Conservation (phyloP, 2,329 filamentous ascomycete species). For the Colletotrichum phormii region DNA sequence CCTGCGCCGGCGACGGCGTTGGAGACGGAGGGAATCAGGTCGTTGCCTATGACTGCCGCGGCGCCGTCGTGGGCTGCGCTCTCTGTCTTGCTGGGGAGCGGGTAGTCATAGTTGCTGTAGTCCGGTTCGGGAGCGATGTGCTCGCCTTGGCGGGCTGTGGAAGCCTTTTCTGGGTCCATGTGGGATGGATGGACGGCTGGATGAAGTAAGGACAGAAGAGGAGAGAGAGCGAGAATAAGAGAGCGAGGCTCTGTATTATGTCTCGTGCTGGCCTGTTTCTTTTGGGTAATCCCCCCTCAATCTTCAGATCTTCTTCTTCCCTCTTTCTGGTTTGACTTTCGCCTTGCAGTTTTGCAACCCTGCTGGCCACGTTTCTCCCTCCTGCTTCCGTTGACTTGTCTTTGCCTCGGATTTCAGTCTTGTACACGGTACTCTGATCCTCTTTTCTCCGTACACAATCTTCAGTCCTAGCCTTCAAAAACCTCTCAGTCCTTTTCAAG, state of each 20-base stretch:
- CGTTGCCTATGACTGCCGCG: constrained; percentile 27
- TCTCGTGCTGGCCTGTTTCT: not conserved
- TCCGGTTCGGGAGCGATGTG: constrained; percentile 14
- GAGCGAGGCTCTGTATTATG: not conserved
- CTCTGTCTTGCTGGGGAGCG: constrained; percentile 29
- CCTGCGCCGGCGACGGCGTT: constrained; percentile 23
- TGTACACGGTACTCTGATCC: not conserved
- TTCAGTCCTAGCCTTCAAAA: not conserved
- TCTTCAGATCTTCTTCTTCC: not conserved
- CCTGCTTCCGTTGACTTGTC: not conserved
- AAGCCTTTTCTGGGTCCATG: constrained; percentile 34
- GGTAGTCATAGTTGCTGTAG: constrained; percentile 32
- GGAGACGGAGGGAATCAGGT: constrained; percentile 34
- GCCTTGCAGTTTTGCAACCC: not conserved
- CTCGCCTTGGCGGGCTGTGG: constrained; percentile 3
- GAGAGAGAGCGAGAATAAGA: not conserved
- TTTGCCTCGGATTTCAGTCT: not conserved
- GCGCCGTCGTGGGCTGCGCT: constrained; percentile 28
- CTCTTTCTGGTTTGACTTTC: not conserved
- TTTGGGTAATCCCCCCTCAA: not conserved
- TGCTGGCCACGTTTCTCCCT: not conserved
- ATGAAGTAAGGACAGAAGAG: not conserved
- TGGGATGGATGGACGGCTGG: not conserved
- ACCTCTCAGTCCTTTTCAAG: not conserved
- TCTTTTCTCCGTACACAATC: not conserved